Evolutionary conservation across 106 monocot genomes (phyloP), one percentile per base, ranked within the genome.

Genomic region (Allium fistulosum): DNA sequence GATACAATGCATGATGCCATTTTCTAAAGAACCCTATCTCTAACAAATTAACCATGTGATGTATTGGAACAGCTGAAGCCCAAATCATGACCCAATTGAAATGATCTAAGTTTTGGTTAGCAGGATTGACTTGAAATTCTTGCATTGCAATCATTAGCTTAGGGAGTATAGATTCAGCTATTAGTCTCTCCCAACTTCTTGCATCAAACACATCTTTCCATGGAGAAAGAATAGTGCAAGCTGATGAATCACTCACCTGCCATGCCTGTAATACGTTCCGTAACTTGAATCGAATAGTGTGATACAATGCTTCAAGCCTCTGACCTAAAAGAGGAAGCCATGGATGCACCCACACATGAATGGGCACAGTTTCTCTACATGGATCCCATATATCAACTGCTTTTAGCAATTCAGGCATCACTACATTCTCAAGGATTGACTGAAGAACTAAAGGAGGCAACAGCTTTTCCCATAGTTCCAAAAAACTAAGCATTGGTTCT

Each of bases 171-270:
- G 77, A 74, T 0, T 79, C 68, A n/a, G 82, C 81, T 57, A 92
- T 78, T 45, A 96, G 53, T 28, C 78, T 79, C 48, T 96, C 88
- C 95, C 95, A 96, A 52, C 81, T 92, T 47, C 76, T 77, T 26
- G 91, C 63, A 83, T 85, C 88, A 74, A 96, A 96, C 0, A 96
- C 95, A 69, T 81, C 84, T 78, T 88, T 96, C 95, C 95, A 96
- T 45, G 95, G 95, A 71, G 91, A 86, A 18, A 96, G 74, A 48
- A 96, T 77, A 11, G 69, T 76, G 75, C 69, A 92, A 52, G 88
- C 88, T 27, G 95, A 96, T 10, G 73, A 63, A 80, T 96, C 95
- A 68, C 75, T 78, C 9, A 92, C 76, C 66, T 82, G 95, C 95
- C 95, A 96, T 6, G 73, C 86, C 66, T 78, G 82, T 59, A 96